Base-by-base conservation (phyloP, 1,284 basidiomycete species). In the Psilocybe mexicana region DNA sequence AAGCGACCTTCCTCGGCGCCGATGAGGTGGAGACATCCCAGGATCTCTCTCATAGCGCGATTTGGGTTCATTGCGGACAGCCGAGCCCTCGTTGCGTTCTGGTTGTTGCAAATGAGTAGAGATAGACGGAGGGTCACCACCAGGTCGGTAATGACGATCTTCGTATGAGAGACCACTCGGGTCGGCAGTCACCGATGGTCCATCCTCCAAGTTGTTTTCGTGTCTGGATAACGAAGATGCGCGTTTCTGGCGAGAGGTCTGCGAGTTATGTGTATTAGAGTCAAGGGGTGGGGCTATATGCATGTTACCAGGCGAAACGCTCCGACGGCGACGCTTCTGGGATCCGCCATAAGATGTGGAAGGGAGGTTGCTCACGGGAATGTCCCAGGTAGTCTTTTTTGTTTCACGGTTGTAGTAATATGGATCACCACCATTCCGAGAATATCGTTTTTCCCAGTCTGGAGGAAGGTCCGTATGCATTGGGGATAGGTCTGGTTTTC, bases 391-490 rank as follows among this genome's bases (percentile, higher is more conserved):
- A 25, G 82, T 83, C 69, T 82, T 74, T 49, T 80, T 69, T 8
- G 86, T 87, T 61, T 76, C 76, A 49, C 68, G 66, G 63, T 89
- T 88, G 65, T 85, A 88, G 63, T 82, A 88, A 65, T 88, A 88
- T 3, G 71, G 59, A 11, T 67, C 72, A 12, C 72, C 71, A 24
- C 77, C 76, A 57, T 69, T 77, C 65, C 84, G 75, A 51, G 86
- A 75, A 62, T 75, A 67, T 59, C 81, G 79, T 58, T 77, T 63
- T 72, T 89, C 87, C 86, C 87, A 88, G 58, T 82, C 79, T 28
- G 81, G 75, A 11, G 85, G 85, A 26, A 88, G 74, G 74, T 65
- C 54, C 64, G 72, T 63, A 24, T 70, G 63, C 62, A 67, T 61
- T 25, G 73, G 42, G 53, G 58, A 43, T 43, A 55, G 45, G 7